Conservation (phyloP, 1,284 basidiomycete species). For the Heterobasidion parviporum region DNA sequence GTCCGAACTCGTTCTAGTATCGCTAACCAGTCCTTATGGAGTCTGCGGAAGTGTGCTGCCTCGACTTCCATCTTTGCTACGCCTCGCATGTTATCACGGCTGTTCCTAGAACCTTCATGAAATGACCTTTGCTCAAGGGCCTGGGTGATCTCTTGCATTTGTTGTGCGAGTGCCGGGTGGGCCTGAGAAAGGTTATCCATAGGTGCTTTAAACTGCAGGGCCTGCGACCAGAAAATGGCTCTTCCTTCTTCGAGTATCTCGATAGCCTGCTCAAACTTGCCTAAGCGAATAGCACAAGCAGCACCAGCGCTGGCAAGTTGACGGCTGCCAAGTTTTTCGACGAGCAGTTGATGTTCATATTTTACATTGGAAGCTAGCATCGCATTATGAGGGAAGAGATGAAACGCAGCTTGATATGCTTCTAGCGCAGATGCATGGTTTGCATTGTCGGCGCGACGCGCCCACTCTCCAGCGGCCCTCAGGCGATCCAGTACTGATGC, state of each 20-base stretch:
- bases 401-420: background rate
- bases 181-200: background rate
- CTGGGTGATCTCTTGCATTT: background rate
- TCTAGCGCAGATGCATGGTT: background rate
- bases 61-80: background rate
- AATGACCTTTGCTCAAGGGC: background rate
- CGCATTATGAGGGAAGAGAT: background rate
- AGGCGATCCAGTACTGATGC: background rate
- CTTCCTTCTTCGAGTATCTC: background rate
- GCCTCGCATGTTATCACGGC: background rate
- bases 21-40: background rate
- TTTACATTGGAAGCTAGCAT: background rate
- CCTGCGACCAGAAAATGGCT: background rate
- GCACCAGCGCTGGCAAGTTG: background rate
- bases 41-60: background rate
- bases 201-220: background rate
- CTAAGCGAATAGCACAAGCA: background rate
- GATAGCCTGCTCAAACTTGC: background rate
- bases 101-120: background rate
- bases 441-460: background rate
- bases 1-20: conserved; percentile 1
- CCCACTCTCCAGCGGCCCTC: background rate
- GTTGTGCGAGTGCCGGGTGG: background rate
- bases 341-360: background rate
- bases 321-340: background rate